Evolutionary conservation across 148 eudicot species (phyloP).

Genomic region (Chenopodium formosanum): DNA sequence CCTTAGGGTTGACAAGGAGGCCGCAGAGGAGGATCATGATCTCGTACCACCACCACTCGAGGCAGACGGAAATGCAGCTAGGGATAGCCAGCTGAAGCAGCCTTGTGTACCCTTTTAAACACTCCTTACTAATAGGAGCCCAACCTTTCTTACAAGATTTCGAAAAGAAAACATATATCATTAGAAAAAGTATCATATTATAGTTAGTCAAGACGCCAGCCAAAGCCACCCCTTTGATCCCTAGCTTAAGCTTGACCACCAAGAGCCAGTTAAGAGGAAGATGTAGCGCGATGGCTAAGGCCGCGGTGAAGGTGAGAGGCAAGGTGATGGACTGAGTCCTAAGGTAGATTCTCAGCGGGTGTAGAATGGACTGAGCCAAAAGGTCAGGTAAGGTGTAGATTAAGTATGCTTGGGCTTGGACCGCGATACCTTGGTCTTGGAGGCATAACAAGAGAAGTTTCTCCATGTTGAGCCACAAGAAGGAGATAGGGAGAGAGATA

Average conservation of each 20-base stretch:
- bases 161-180: slow-evolving; percentile 28
- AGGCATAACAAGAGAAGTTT: slow-evolving; percentile 36
- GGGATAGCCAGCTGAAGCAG: slow-evolving; percentile 46
- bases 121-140: slow-evolving; percentile 3
- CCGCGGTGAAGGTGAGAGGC: slow-evolving; percentile 47
- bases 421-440: slow-evolving; percentile 43
- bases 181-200: slow-evolving; percentile 30
- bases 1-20: slow-evolving; percentile 46
- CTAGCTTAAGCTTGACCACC: slow-evolving; percentile 31
- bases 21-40: slow-evolving; percentile 79
- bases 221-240: slow-evolving; percentile 43
- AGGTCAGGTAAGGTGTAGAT: slow-evolving; percentile 51
- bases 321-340: slow-evolving; percentile 52
- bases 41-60: slow-evolving; percentile 98
- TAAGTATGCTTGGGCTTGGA: slow-evolving; percentile 41
- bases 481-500: slow-evolving; percentile 43
- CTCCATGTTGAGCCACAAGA: slow-evolving; percentile 53
- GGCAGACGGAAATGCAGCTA: slow-evolving; percentile 76
- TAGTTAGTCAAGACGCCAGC: slow-evolving; percentile 40
- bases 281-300: slow-evolving; percentile 41
- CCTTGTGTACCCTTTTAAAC: slow-evolving; percentile 21
- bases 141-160: slow-evolving; percentile 28
- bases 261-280: slow-evolving; percentile 44
- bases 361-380: slow-evolving; percentile 42
- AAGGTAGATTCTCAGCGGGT: slow-evolving; percentile 56